Conservation (phyloP, 345 rosid genomes). For the Limnanthes douglasii region DNA sequence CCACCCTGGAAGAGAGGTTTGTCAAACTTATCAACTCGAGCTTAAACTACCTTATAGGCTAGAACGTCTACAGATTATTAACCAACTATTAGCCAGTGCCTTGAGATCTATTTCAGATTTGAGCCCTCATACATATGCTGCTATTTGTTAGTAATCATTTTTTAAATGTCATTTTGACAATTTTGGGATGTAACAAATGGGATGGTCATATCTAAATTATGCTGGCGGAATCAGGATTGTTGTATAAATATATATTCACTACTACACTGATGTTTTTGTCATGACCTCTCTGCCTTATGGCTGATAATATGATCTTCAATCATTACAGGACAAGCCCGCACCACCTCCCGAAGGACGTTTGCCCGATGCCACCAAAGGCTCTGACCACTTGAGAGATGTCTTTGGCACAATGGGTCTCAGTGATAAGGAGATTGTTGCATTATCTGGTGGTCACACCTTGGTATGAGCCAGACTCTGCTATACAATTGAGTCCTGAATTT, state of each 20-base stretch:
- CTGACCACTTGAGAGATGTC: slow-evolving; percentile 70
- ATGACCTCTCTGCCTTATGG: too few relatives aligned
- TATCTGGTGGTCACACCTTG: slow-evolving; percentile 88
- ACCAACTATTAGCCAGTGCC: too few relatives aligned
- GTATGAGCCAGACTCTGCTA: slow-evolving; percentile 14
- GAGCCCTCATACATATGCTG: too few relatives aligned
- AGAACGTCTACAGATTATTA: not conserved
- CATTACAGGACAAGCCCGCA: slow-evolving; percentile 52
- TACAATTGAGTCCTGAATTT: too few relatives aligned
- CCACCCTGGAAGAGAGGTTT: slow-evolving; percentile 67
- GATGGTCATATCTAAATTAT: not conserved
- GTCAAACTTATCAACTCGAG: slow-evolving; percentile 5
- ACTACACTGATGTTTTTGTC: too few relatives aligned
- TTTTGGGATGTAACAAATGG: not conserved
- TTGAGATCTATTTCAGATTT: too few relatives aligned
- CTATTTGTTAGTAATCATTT: slow-evolving; percentile 12
- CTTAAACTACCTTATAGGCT: slow-evolving; percentile 28
- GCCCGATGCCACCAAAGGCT: slow-evolving; percentile 72
- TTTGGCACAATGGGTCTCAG: slow-evolving; percentile 83
- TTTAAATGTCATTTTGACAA: slow-evolving; percentile 51
- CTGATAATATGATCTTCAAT: too few relatives aligned
- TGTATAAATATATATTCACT: too few relatives aligned
- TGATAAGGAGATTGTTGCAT: slow-evolving; percentile 72
- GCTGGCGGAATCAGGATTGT: too few relatives aligned
- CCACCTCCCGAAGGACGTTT: slow-evolving; percentile 90